Evolutionary conservation across 768 basidiomycete species (phyloP), one percentile per base, ranked within the genome.

Genomic region (Amanita inopinata): DNA sequence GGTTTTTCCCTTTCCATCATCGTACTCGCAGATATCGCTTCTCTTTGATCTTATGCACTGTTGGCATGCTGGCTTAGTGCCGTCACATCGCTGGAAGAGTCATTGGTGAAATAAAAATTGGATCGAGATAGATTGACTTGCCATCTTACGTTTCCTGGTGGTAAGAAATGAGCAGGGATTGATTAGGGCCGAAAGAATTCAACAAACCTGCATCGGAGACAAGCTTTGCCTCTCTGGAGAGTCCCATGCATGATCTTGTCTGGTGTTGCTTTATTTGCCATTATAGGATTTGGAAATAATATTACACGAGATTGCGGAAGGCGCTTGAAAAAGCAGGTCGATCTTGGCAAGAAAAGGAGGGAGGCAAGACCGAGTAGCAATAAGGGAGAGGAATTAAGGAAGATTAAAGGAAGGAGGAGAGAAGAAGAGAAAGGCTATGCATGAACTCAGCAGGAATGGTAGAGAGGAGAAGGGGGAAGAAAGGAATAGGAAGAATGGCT

Each of bases 1-100:
- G 33, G 83, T 86, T 65, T 86, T 87, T 37, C 82, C 81, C 64
- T 81, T 84, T 18, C 85, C 85, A 60, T 88, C 85, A 51, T 88
- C 85, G 56, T 87, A 88, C 53, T 83, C 81, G 59, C 85, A 88
- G 8, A 57, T 65, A 2, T 85, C 81, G 38, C 64, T 65, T 56
- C 85, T 86, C 70, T 87, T 87, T 32, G 83, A 83, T 40, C 80
- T 77, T 20, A 66, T 64, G 54, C 85, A 88, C 55, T 88, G 85
- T 49, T 82, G 80, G 48, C 85, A 88, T 9, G 82, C 71, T 20
- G 85, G 85, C 57, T 83, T 86, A 34, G 53, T 53, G 48, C 83
- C 85, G 53, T 87, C 85, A 56, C 85, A 88, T 61, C 82, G 71
- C 85, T 88, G 49, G 6, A 47, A 15, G 40, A 40, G 33, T 30